Conservation (phyloP, 2,329 filamentous ascomycete species). For the Sporothrix brunneoviolacea region DNA sequence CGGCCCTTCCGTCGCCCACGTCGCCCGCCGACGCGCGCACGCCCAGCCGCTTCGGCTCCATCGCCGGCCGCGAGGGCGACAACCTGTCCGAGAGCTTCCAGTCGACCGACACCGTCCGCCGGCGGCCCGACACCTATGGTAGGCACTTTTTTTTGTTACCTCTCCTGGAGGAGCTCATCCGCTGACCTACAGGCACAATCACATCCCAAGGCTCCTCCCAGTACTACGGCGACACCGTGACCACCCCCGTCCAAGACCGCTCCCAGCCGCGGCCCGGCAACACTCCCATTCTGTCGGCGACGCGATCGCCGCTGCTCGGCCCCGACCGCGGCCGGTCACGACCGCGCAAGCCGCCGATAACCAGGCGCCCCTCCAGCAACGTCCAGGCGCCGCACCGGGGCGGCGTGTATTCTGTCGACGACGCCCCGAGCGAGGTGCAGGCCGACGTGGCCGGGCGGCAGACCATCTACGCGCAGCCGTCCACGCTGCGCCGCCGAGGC, state of each 20-base stretch:
- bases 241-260: slow-evolving; percentile 29
- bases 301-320: slow-evolving; percentile 40
- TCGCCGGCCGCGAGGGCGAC: background rate
- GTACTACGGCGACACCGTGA: slow-evolving; percentile 14
- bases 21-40: slow-evolving; percentile 11
- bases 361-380: slow-evolving; percentile 68
- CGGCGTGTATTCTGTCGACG: slow-evolving; percentile 84
- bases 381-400: slow-evolving; percentile 67
- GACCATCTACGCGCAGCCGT: slow-evolving; percentile 23
- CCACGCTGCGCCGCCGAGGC: slow-evolving; percentile 10
- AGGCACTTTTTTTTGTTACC: slow-evolving; percentile 22
- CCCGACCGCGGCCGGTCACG: slow-evolving; percentile 45
- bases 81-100: slow-evolving; percentile 48
- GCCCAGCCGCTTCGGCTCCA: slow-evolving; percentile 1
- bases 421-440: slow-evolving; percentile 74
- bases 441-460: slow-evolving; percentile 53
- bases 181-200: slow-evolving; percentile 10
- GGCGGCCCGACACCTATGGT: slow-evolving; percentile 55
- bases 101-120: slow-evolving; percentile 54
- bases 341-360: slow-evolving; percentile 65
- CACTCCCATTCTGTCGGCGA: slow-evolving; percentile 22
- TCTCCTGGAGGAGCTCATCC: background rate
- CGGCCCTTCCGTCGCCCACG: slow-evolving; percentile 8
- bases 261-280: slow-evolving; percentile 30
- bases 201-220: slow-evolving; percentile 10